Conservation (phyloP, 257 asterid genomes). For the Nicotiana tomentosiformis region DNA sequence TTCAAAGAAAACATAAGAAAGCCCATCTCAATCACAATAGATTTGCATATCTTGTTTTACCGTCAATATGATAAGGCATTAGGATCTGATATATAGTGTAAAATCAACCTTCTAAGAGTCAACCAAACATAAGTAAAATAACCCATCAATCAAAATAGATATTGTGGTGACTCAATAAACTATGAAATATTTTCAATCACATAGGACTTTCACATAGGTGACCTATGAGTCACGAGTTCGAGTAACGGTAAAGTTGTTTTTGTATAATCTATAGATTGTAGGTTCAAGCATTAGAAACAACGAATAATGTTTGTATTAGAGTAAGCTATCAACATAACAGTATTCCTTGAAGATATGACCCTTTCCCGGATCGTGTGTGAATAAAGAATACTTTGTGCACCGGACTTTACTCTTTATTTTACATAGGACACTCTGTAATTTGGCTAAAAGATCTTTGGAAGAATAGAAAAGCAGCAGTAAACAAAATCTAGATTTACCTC, state of each 20-base stretch:
- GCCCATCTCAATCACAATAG: not conserved
- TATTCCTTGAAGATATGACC: too few species aligned
- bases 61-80: not conserved
- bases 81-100: not conserved
- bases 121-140: not conserved
- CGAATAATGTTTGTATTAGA: too few species aligned
- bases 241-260: too few species aligned
- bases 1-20: not conserved
- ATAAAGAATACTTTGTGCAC: too few species aligned
- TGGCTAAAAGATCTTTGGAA: not conserved
- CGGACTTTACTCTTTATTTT: too few species aligned
- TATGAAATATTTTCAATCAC: not conserved
- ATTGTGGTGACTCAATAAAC: not conserved
- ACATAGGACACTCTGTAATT: not conserved
- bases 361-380: too few species aligned
- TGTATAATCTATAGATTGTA: too few species aligned
- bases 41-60: constrained; percentile 5
- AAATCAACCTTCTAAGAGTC: not conserved
- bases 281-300: too few species aligned
- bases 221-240: too few species aligned
- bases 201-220: too few species aligned
- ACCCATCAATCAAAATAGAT: constrained; percentile 6
- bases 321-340: too few species aligned
- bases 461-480: not conserved
- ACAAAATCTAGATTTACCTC: constrained; percentile 25